Conservation (phyloP, 192 early-diverging fungal species). For the Coemansia sp. region DNA sequence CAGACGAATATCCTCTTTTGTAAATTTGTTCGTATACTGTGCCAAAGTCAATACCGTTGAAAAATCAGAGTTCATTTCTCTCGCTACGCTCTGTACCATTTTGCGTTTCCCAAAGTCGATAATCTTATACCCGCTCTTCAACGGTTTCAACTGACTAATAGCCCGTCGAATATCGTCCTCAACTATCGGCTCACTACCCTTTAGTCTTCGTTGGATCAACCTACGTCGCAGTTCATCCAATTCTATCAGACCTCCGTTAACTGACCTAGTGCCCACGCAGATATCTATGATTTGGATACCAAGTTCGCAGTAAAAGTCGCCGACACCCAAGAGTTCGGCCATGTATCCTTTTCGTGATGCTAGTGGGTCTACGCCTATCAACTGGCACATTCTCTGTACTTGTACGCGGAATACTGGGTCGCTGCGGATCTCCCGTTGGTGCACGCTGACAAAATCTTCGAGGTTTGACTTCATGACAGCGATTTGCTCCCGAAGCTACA, state of each 20-base stretch:
- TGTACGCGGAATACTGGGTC: slow-evolving; percentile 86
- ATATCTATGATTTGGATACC: slow-evolving; percentile 92
- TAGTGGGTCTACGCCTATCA: slow-evolving; percentile 94
- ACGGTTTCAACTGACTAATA: slow-evolving; percentile 84
- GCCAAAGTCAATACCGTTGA: slow-evolving; percentile 70
- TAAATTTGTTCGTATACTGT: slow-evolving; percentile 58
- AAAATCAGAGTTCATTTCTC: slow-evolving; percentile 87
- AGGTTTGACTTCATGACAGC: slow-evolving; percentile 79
- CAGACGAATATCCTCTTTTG: slow-evolving; percentile 24
- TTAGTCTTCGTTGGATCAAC: slow-evolving; percentile 68
- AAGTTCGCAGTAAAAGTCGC: slow-evolving; percentile 97
- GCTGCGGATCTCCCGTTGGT: slow-evolving; percentile 86
- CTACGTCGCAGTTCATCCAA: slow-evolving; percentile 74
- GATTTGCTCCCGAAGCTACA: slow-evolving; percentile 69
- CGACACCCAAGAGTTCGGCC: slow-evolving; percentile 92
- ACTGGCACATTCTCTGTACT: slow-evolving; percentile 92
- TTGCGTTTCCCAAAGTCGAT: slow-evolving; percentile 75
- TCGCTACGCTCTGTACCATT: slow-evolving; percentile 88
- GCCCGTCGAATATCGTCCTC: slow-evolving; percentile 88
- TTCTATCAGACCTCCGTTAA: slow-evolving; percentile 92
- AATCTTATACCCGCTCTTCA: slow-evolving; percentile 89
- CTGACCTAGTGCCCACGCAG: slow-evolving; percentile 79
- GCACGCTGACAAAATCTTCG: slow-evolving; percentile 82
- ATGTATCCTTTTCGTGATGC: slow-evolving; percentile 97
- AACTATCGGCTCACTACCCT: slow-evolving; percentile 28